Base-by-base conservation (phyloP, 768 basidiomycete species). In the Phanerodontia chrysosporium region DNA sequence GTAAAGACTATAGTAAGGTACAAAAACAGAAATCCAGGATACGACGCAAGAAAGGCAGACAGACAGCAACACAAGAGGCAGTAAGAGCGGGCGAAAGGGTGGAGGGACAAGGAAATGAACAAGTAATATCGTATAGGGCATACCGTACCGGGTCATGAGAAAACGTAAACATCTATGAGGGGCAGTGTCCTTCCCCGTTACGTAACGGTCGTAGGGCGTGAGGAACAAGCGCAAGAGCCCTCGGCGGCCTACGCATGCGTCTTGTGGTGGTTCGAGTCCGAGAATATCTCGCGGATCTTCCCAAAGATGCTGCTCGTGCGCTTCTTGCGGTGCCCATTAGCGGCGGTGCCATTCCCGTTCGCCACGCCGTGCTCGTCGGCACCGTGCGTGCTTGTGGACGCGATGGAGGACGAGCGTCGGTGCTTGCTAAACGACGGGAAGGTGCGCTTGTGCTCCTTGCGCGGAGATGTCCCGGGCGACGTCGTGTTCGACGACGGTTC, bases 281-380 rank as follows among this genome's bases (percentile, higher is more conserved):
- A 36, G 64, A 74, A 72, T 25, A 69, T 61, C 39, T 64, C 64
- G 62, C 69, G 71, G 55, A 74, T 61, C 67, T 68, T 70, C 42
- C 68, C 70, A 56, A 74, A 71, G 58, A 74, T 49, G 55, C 70
- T 69, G 49, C 51, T n/a, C n/a, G n/a, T 67, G 39, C 71, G 66
- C 65, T 70, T 70, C 64, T 62, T 64, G 55, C 67, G 66, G 57
- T 58, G 58, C 32, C 60, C n/a, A n/a, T n/a, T 55, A 45, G 63
- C 56, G 35, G 45, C 48, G 39, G 53, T 57, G 62, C 51, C 48
- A 45, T 14, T 36, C 61, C 35, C 39, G 54, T 39, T 30, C 53
- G 27, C 32, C 21, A 16, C 57, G 44, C 59, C 52, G 57, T 54
- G 57, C 59, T 63, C 56, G 57, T 63, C 60, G 54, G 56, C 58